phyloP scores from a whole-genome alignment of 345 rosid species.

The Geranium rotundifolium region DNA sequence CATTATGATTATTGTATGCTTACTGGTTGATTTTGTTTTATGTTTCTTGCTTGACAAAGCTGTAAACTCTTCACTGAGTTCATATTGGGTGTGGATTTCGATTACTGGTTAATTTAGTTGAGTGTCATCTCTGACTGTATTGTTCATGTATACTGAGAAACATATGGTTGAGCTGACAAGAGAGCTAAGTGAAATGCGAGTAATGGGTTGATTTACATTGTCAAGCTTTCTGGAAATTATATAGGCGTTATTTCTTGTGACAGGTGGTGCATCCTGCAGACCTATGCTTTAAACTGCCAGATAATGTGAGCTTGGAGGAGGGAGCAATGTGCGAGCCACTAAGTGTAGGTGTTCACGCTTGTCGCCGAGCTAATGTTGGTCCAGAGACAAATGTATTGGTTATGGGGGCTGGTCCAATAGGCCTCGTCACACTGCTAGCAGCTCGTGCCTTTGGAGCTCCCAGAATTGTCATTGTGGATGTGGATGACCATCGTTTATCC shows the following conservation, averaged over 20 bases:
- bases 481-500: conserved; percentile 57
- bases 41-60: not conserved
- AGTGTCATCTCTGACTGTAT: too few relatives aligned
- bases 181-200: not conserved
- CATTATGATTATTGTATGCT: too few relatives aligned
- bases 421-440: conserved; percentile 76
- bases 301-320: conserved; percentile 84
- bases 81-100: not conserved
- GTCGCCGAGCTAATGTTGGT: conserved; percentile 68
- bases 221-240: not conserved
- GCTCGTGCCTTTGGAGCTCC: conserved; percentile 92
- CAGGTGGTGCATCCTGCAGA: conserved; percentile 93
- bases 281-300: conserved; percentile 80
- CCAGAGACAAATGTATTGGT: conserved; percentile 63
- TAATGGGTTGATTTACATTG: not conserved
- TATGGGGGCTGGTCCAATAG: conserved; percentile 91
- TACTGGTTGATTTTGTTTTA: too few relatives aligned
- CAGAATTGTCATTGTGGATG: conserved; percentile 61
- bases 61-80: not conserved
- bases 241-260: not conserved
- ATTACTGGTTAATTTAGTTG: too few relatives aligned
- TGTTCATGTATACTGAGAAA: too few relatives aligned
- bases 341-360: conserved; percentile 90
- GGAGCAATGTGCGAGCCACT: conserved; percentile 97
- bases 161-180: too few relatives aligned